A percentile compares a stretch with the other conserved stretches of the same genome.
These are phyloP conservation scores for Gossypium aridum DNA, from an alignment of 441 rosid species.

Conservation along the genomic window DNA sequence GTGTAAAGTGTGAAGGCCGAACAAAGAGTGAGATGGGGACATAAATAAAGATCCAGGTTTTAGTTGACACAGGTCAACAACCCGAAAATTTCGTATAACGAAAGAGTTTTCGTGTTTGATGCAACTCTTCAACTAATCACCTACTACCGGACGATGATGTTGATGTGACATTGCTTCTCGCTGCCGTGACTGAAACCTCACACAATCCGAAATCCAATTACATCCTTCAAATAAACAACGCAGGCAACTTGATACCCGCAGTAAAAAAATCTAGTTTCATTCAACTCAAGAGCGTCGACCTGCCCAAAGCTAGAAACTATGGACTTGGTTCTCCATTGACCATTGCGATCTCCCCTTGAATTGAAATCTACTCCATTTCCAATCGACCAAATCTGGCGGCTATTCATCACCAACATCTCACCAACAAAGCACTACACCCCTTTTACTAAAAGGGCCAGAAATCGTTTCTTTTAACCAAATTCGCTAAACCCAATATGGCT, in stretches of 20 bases:
- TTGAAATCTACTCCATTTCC: constrained; percentile 5
- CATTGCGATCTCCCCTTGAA: not conserved
- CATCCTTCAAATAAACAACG: too few species aligned
- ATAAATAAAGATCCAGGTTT: too few species aligned
- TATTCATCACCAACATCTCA: constrained; percentile 23
- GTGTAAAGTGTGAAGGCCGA: too few species aligned
- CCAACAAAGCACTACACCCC: not conserved
- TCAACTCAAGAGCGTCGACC: not conserved
- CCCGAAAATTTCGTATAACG: not conserved
- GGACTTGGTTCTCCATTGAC: not conserved
- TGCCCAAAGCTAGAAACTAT: not conserved
- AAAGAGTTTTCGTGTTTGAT: not conserved
- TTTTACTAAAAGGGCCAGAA: not conserved
- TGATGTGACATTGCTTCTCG: not conserved
- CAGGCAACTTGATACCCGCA: too few species aligned
- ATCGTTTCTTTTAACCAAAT: not conserved
- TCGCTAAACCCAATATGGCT: constrained; percentile 30
- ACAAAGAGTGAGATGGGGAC: too few species aligned
- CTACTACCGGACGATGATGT: constrained; percentile 6
- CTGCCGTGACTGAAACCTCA: not conserved
- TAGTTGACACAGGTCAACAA: too few species aligned
- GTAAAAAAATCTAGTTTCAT: not conserved
- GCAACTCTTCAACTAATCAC: constrained; percentile 27
- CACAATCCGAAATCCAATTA: not conserved
- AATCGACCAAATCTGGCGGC: constrained; percentile 5